Evolutionary conservation across 106 monocot species (phyloP), one percentile per base, ranked within the genome.

Genomic region (Platanthera zijinensis): DNA sequence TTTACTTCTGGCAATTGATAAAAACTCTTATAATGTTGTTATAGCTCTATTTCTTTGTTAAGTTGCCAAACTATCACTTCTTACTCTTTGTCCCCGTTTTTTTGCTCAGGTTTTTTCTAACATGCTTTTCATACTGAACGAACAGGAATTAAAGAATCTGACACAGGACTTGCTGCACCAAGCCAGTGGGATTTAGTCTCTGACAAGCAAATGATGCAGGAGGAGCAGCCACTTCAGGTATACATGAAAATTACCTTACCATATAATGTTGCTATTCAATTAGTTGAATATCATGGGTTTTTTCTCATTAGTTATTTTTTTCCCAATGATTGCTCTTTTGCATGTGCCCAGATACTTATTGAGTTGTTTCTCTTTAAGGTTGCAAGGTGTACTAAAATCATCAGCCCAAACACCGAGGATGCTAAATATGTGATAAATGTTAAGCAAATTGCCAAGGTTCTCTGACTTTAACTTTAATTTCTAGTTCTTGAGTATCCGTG

Each of bases 131-230:
- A 48, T 51, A n/a, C 47, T 71, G 49, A 28, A 71, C n/a, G 49
- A 15, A 75, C 84, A 92, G 97, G 97, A 53, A 97, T 97, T 46
- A 97, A 94, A 69, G 97, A 97, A 87, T 97, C 94, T 50, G 97
- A 97, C 71, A 97, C 94, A 51, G 97, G 97, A 48, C 79, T 97
- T 78, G 97, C 91, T 72, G 83, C 91, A 66, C 97, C 97, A 28
- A 94, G 94, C 73, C 97, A 94, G 68, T 97, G 97, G 97, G 97
- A 97, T 82, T 78, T 97, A 8, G 97, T 97, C 49, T 94, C 97
- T 59, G 94, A 94, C 71, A 94, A 97, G 81, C 94, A 97, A 81
- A 93, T 97, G 96, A 94, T 94, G 97, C 91, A 97, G 80, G 97
- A 97, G 48, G 97, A 97, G 74, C 97, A 97, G 76, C 94, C 97